phyloP scores from a whole-genome alignment of 768 basidiomycete genomes.

The Rickenella mellea region DNA sequence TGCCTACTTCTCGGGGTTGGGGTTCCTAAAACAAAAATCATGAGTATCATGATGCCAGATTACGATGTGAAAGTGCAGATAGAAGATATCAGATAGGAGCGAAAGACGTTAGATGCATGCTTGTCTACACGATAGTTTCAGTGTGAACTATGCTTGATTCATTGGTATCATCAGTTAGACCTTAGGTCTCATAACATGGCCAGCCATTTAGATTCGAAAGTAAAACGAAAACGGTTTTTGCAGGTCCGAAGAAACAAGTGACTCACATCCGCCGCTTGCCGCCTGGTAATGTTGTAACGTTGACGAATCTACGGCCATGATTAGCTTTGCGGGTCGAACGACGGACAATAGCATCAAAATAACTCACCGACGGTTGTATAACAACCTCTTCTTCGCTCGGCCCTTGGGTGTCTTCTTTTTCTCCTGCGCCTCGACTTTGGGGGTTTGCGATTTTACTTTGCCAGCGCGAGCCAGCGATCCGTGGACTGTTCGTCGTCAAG shows the following conservation, averaged over 20 bases:
- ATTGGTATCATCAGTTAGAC: slow-evolving; percentile 43
- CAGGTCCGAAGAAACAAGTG: slow-evolving; percentile 9
- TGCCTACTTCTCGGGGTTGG: slow-evolving; percentile 62
- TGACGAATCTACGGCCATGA: slow-evolving; percentile 71
- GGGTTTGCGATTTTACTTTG: slow-evolving; percentile 97
- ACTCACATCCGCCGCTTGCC: slow-evolving; percentile 97
- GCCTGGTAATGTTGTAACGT: slow-evolving; percentile 82
- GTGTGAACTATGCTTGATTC: slow-evolving; percentile 94
- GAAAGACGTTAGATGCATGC: slow-evolving; percentile 90
- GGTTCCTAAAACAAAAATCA: slow-evolving; percentile 38
- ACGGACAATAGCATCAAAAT: slow-evolving; percentile 1
- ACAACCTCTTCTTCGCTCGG: slow-evolving; percentile 92
- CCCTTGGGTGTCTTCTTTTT: slow-evolving; percentile 98
- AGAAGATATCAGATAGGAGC: slow-evolving; percentile 99
- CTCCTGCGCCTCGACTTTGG: slow-evolving; percentile 97
- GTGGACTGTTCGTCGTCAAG: slow-evolving; percentile 76
- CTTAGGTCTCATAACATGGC: not conserved
- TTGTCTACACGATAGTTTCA: slow-evolving; percentile 81
- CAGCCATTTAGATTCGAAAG: slow-evolving; percentile 1
- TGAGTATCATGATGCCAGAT: slow-evolving; percentile 4
- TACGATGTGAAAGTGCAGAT: slow-evolving; percentile 11
- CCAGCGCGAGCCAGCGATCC: slow-evolving; percentile 99
- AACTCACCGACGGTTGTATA: slow-evolving; percentile 87
- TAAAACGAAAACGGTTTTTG: slow-evolving; percentile 8
- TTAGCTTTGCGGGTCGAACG: not conserved